Evolutionary conservation across 768 basidiomycete genomes (phyloP), one percentile per base, ranked within the genome.

Genomic region (Amanita jacksonii): DNA sequence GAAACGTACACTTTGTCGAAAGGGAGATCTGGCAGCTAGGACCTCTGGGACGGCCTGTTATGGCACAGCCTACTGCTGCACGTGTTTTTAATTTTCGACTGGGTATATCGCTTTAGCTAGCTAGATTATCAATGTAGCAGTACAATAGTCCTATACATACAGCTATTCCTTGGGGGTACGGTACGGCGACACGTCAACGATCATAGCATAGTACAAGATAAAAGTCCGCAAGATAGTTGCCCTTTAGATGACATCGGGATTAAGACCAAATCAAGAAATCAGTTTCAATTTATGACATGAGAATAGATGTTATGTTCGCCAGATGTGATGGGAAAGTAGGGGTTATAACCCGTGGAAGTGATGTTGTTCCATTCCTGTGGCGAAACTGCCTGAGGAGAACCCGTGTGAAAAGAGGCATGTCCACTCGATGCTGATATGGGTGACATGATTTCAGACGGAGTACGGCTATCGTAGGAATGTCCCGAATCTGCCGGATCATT

Each of bases 1-100:
- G 84, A 20, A 59, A 69, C 34, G 84, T 73, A 7, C 45, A 76
- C 13, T 88, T 86, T 53, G 64, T 82, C 35, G 87, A 90, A 58
- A 64, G 82, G 36, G 85, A 89, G 54, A 65, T 76, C 20, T 88
- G 81, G 81, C 57, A 54, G 41, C 53, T 75, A 42, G 61, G 52
- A 28, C 27, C 27, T 23, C 62, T 71, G 22, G 77, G 68, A 16
- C 56, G 54, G 47, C 63, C 66, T 5, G 53, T 54, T 28, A 63
- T 61, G 61, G 51, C 63, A 50, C 67, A 66, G 54, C 62, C 65
- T 35, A 50, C 57, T 12, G 65, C 67, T 31, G 63, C 78, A 55
- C 73, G 79, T 48, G 57, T 64, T 35, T 80, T 75, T 60, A 65
- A 62, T 51, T 79, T 81, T 52, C 61, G 54, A 44, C 69, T 63